Base-by-base conservation (phyloP, 768 basidiomycete species). In the Ramaria sp. region DNA sequence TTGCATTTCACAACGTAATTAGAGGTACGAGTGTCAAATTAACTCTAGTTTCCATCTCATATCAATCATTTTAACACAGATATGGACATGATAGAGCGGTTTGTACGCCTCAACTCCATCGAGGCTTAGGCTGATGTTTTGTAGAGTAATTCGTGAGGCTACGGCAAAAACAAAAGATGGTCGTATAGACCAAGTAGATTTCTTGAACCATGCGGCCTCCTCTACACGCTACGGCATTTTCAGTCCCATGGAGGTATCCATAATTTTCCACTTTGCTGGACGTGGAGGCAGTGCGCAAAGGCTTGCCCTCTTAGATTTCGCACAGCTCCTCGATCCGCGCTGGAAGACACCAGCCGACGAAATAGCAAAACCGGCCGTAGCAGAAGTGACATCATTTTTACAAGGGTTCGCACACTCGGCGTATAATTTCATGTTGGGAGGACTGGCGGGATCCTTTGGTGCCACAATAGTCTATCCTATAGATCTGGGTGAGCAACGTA, bases 401-500 rank as follows among this genome's bases (percentile, higher is more conserved):
- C 72, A 80, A 46, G 72, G 74, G 22, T 61, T 91, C 51, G 66
- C 80, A 5, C 79, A 85, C 59, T 93, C 91, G 15, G 72, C 78
- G 1, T 99, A 97, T 70, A 91, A 81, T 67, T 97, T 99, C 66
- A 75, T 77, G 33, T 84, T 88, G 65, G 96, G 96, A 67, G 89
- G 95, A 67, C 67, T 95, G 59, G 92, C 95, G 46, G 96, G 96
- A 56, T 91, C 91, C 37, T 78, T 93, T 59, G 96, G 96, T 50
- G 96, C 95, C 11, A 95, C 91, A n/a, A 89, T 91, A 41, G 95
- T 98, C 12, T 97, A 98, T 70, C 95, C 95, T 24, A 97, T 95
- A 66, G 93, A 92, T 72, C 78, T 90, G 74, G 89, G 85, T 86
- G 64, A 73, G 84, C 80, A 31, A 33, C 45, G 24, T 49, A 1